Evolutionary conservation across 2,329 filamentous ascomycete genomes (phyloP), one percentile per base, ranked within the genome.

Genomic region (Camillea tinctor): DNA sequence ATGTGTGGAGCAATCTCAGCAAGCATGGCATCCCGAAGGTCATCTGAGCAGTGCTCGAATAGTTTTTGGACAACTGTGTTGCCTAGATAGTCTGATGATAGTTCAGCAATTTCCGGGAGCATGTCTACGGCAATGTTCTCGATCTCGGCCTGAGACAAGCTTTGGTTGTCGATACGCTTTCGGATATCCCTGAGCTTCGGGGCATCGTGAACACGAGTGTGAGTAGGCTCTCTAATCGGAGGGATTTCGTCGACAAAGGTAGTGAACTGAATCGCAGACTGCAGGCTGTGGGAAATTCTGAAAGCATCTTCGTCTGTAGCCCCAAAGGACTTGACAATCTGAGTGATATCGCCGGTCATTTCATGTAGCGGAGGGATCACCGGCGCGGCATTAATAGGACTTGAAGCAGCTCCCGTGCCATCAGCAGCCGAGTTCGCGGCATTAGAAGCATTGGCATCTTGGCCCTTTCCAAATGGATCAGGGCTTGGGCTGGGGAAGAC

Each of bases 41-140:
- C 81, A 73, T 98, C 94, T 0, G 92, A 95, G 79, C 95, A 98
- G 77, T 92, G 92, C 75, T 99, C 94, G 72, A 99, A 99, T 52
- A 99, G 81, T 78, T 99, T 99, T 79, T 99, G 95, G 19, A 99
- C 94, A n/a, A 99, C 95, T 0, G 95, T 99, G 78, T 99, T 99
- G 68, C 95, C 95, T 30, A 99, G 85, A 71, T 99, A 99, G 76
- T 99, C 95, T 0, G 94, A 97, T 2, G 95, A 85, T 22, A 99
- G 82, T 76, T 99, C 95, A 3, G 93, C 92, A 73, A 99, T 95
- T 75, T 99, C 95, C 9, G 94, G 92, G 17, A 99, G 85, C 95
- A 99, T 99, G 64, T 92, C 91, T 62, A 91, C 83, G 49, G 95
- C 95, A 64, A 95, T 96, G 65, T 88, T 89, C 76, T 99, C 95